Base-by-base conservation (phyloP, 768 basidiomycete genomes). In the Rhizopogon sp. region DNA sequence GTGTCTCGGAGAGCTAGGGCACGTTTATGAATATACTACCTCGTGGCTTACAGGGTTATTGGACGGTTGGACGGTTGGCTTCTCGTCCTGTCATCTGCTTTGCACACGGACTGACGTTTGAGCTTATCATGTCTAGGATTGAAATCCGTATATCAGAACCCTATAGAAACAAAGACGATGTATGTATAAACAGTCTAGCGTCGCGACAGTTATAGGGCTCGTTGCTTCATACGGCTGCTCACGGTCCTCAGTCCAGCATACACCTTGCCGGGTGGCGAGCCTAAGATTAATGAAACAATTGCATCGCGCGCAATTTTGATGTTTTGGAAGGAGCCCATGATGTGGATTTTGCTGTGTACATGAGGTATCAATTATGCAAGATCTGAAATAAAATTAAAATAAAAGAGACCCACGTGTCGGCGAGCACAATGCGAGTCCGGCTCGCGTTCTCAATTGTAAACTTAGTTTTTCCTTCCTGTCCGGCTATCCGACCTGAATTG, bases 391-490 rank as follows among this genome's bases (percentile, higher is more conserved):
- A 22, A 25, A 46, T 4, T 42, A 31, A 31, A 8, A 28, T 25
- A 53, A 20, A 53, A 25, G 14, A 13, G 17, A 82, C 90, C 53
- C 65, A 95, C 95, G 93, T 94, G 68, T 99, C 97, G 10, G 97
- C 97, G 41, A 99, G 83, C 44, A 99, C 92, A 54, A 99, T 98
- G n/a, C 97, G 88, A 28, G 97, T 99, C 55, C 96, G 82, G 61
- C 88, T 95, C 3, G 94, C 83, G 64, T 98, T 99, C 76, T 99
- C 97, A 53, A 99, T 98, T 2, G 95, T 94, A 70, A 98, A 98
- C 69, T 97, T 95, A 10, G 95, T 98, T 75, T 98, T 98, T 43
- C 97, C 97, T 59, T 97, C 94, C 68, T 99, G 94, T 5, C 97
- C 97, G 10, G 97, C 97, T 67, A 99, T 98, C 62, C 97, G 95